Evolutionary conservation across 805 yeast genomes (phyloP), one percentile per base, ranked within the genome.

Genomic region (Yamadazyma tumulicola): DNA sequence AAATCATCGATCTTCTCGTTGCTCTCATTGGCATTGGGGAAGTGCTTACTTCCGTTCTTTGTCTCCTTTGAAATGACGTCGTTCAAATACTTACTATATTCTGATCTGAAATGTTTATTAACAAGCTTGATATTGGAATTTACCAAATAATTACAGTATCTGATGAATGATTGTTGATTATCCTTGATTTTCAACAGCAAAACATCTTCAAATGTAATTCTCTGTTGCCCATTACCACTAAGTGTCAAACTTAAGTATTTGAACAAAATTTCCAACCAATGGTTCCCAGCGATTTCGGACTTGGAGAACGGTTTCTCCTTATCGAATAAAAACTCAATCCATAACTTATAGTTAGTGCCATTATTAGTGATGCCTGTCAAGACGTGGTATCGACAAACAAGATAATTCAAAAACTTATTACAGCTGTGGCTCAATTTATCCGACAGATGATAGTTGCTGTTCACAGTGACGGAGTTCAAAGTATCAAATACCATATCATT

Each of bases 241-340:
- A 45, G 35, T 41, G 43, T 17, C 27, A 42, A 40, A 26, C 42
- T 38, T 26, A 43, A 38, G 18, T 43, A 38, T 21, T 41, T 40
- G 37, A 49, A 52, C 20, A 66, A 42, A 13, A 53, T 41, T 13
- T 54, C 59, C 8, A 56, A 44, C 72, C 72, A 67, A 23, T 50
- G 39, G 30, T 53, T 54, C 5, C 61, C 62, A 4, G 64, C 58
- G 8, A 64, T 55, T 26, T 61, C 58, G 9, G 61, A 51, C 39
- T 54, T 55, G 6, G 35, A 35, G 37, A 56, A 56, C 14, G 54
- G 55, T 17, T 29, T 36, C 6, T 43, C 36, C 34, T 51, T 45
- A 18, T 48, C 34, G 16, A 31, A 31, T 32, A 66, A 50, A 38
- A 48, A 66, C 13, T 55, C 59, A 10, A 46, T 35, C 65, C 67